phyloP scores from a whole-genome alignment of 352 stramenopile species.

The Phytophthora lateralis region DNA sequence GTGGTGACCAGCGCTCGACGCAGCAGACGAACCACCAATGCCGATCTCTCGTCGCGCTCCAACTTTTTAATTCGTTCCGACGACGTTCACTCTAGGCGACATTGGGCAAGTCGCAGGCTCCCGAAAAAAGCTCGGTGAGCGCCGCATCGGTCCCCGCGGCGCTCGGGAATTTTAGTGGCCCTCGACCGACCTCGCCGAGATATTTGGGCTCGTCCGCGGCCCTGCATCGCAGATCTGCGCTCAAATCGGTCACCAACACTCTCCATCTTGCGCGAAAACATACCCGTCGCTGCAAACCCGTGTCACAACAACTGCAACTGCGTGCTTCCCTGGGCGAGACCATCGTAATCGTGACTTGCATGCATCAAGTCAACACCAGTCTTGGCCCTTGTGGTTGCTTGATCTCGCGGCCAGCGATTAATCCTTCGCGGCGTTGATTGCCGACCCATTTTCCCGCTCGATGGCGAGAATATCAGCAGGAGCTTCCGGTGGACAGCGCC shows the following conservation, averaged over 20 bases:
- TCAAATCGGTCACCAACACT: slow-evolving; percentile 12
- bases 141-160: background rate
- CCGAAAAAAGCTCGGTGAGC: slow-evolving; percentile 9
- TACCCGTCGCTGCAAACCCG: slow-evolving; percentile 16
- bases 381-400: no score
- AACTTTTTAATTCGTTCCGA: slow-evolving; percentile 32
- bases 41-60: slow-evolving; percentile 24
- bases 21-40: slow-evolving; percentile 18
- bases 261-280: slow-evolving; percentile 1
- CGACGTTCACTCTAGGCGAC: slow-evolving; percentile 13
- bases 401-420: no score
- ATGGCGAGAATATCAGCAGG: no score
- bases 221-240: slow-evolving; percentile 8
- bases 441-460: no score
- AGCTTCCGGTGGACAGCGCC: no score
- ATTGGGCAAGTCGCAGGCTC: slow-evolving; percentile 1
- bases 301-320: slow-evolving; percentile 31
- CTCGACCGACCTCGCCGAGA: no score
- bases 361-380: no score
- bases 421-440: no score
- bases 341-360: background rate
- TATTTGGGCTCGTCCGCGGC: slow-evolving; percentile 1
- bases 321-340: background rate
- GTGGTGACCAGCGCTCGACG: slow-evolving; percentile 16
- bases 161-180: slow-evolving; percentile 10